A percentile compares a stretch with the other conserved stretches of the same genome.
These are phyloP conservation scores for Lasiodiplodia sp. DNA, from an alignment of 2,329 filamentous ascomycete genomes.

Conservation along the genomic window DNA sequence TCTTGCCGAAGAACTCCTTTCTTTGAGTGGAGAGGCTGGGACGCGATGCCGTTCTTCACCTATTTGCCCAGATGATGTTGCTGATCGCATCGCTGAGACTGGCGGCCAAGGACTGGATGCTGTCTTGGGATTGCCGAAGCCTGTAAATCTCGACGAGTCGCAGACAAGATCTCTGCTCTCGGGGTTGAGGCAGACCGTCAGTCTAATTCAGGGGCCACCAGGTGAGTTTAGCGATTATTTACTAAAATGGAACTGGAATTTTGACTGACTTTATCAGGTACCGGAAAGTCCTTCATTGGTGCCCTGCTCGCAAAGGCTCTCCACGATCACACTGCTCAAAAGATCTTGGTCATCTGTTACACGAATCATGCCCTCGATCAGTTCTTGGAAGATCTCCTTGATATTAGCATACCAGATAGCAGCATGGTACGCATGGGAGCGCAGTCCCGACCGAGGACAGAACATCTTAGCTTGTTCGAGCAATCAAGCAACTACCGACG, in stretches of 20 bases:
- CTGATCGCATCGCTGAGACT: slow-evolving; percentile 31
- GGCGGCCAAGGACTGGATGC: slow-evolving; percentile 41
- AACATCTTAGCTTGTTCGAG: slow-evolving; percentile 53
- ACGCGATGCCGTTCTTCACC: neutral
- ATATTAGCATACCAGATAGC: slow-evolving; percentile 60
- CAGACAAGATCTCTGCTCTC: slow-evolving; percentile 65
- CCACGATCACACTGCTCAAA: slow-evolving; percentile 56
- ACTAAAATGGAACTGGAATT: neutral
- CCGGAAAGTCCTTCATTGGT: slow-evolving; percentile 78
- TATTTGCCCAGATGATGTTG: neutral
- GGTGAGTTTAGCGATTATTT: slow-evolving; percentile 52
- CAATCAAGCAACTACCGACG: slow-evolving; percentile 47
- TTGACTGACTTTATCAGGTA: slow-evolving; percentile 56
- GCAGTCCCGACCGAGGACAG: slow-evolving; percentile 59
- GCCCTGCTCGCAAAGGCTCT: slow-evolving; percentile 67
- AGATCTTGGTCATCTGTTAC: slow-evolving; percentile 70
- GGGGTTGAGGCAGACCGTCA: slow-evolving; percentile 62
- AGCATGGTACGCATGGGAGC: slow-evolving; percentile 69
- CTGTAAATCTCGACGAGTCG: slow-evolving; percentile 57
- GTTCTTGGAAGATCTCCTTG: slow-evolving; percentile 67
- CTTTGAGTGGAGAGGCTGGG: slow-evolving; percentile 30
- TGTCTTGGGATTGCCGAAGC: slow-evolving; percentile 40
- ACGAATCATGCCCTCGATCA: slow-evolving; percentile 64
- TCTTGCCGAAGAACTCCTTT: slow-evolving; percentile 62
- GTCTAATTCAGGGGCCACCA: slow-evolving; percentile 75